These are phyloP conservation scores for Spatholobus suberectus DNA, from an alignment of 306 rosid species.

Conservation along the genomic window DNA sequence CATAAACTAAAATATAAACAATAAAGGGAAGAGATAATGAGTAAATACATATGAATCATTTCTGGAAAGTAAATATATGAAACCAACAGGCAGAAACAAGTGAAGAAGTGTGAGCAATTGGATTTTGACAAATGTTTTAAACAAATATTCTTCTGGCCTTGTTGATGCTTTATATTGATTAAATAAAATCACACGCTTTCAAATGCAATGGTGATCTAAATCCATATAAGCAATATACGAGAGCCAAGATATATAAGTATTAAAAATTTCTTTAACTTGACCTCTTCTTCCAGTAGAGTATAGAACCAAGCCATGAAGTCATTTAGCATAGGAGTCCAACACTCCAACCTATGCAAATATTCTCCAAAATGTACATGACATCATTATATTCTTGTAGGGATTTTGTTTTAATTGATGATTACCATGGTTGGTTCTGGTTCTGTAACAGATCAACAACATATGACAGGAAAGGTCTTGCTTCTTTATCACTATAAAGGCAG, in stretches of 20 bases:
- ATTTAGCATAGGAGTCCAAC: conserved; percentile 5
- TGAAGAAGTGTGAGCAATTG: conserved; percentile 15
- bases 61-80: conserved; percentile 11
- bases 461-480: too few species aligned
- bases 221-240: not conserved
- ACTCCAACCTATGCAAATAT: conserved; percentile 17
- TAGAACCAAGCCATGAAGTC: not conserved
- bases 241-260: not conserved
- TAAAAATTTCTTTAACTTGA: not conserved
- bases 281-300: not conserved
- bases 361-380: not conserved
- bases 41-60: conserved; percentile 20
- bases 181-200: not conserved
- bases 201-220: conserved; percentile 4
- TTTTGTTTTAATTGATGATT: not conserved
- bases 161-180: not conserved
- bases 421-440: not conserved
- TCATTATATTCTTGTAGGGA: not conserved
- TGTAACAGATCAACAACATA: not conserved
- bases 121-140: conserved; percentile 23
- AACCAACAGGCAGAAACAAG: conserved; percentile 27
- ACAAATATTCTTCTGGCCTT: not conserved
- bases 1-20: not conserved
- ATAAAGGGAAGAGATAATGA: conserved; percentile 11
- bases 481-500: too few species aligned